These are phyloP conservation scores for Clarkia xantiana DNA, from an alignment of 345 rosid species.

Conservation along the genomic window DNA sequence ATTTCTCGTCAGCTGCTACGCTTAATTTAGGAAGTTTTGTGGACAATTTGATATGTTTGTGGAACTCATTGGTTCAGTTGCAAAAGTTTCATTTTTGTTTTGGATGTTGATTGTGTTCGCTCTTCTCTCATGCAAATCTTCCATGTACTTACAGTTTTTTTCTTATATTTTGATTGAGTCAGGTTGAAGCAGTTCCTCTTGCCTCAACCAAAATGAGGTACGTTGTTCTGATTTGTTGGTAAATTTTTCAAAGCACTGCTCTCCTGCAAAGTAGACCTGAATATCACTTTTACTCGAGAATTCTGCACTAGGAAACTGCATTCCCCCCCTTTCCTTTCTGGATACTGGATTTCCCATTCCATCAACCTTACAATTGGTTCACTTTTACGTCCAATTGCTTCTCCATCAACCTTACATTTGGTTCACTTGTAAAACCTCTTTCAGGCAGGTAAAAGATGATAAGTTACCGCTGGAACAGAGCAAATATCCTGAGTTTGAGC, in stretches of 20 bases:
- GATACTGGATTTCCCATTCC: neutral
- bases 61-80: no score
- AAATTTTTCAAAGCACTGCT: conserved; percentile 5
- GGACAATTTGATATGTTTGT: neutral
- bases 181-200: conserved; percentile 21
- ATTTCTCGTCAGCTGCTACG: neutral
- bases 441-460: conserved; percentile 10
- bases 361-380: neutral
- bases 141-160: conserved; percentile 1
- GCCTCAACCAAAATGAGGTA: conserved; percentile 27
- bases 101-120: no score
- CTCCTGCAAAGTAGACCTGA: neutral
- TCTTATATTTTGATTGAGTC: conserved; percentile 5
- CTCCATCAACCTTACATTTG: neutral
- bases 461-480: conserved; percentile 2
- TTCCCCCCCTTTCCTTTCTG: no score
- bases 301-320: no score
- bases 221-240: neutral
- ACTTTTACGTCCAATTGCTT: neutral
- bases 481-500: conserved; percentile 1
- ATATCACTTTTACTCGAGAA: no score
- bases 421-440: neutral
- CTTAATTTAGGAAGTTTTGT: neutral
- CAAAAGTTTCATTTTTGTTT: no score
- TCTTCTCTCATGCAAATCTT: neutral